Evolutionary conservation across 2,329 filamentous ascomycete genomes (phyloP), one percentile per base, ranked within the genome.

Genomic region (Capronia americana): DNA sequence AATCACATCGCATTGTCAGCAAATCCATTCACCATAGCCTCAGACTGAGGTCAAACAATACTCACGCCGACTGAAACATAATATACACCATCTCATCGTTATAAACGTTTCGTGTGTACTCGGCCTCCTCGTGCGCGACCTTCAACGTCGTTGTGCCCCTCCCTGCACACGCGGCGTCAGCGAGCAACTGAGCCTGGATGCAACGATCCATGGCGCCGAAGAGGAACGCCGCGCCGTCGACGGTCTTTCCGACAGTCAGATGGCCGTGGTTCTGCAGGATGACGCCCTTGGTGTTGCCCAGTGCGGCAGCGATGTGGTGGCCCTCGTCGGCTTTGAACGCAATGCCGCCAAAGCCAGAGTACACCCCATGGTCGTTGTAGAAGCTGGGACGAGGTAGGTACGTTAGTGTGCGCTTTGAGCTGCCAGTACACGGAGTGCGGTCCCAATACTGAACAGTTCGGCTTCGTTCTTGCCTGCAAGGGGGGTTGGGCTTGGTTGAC

Each of bases 221-320:
- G 83, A 84, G 86, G 69, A 82, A 85, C 2, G 85, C 79, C 2
- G 82, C 79, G 63, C 79, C 80, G 70, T 87, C 85, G 61, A 87
- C 78, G 1, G 78, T 80, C 32, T 76, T 69, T 12, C 82, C 85
- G 24, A 80, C 81, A 1, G 85, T 85, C 64, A 87, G 73, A 17
- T 86, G 74, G 0, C 85, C 85, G 72, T 87, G 85, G 72, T 86
- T 86, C 67, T 81, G 79, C 10, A 87, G 75, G 12, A 87, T 76
- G 2, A 79, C 83, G 0, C 83, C 84, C 72, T 86, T 87, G 61
- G 79, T 81, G n/a, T 70, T 66, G 1, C 84, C 84, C 1, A 87
- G 76, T 0, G 79, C 77, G 28, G n/a, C 75, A 69, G 78, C 78
- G 66, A 80, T 80, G 23, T 75, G 71, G 20, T 63, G 66, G 1